phyloP scores from a whole-genome alignment of 345 rosid species.

The Turnera subulata region DNA sequence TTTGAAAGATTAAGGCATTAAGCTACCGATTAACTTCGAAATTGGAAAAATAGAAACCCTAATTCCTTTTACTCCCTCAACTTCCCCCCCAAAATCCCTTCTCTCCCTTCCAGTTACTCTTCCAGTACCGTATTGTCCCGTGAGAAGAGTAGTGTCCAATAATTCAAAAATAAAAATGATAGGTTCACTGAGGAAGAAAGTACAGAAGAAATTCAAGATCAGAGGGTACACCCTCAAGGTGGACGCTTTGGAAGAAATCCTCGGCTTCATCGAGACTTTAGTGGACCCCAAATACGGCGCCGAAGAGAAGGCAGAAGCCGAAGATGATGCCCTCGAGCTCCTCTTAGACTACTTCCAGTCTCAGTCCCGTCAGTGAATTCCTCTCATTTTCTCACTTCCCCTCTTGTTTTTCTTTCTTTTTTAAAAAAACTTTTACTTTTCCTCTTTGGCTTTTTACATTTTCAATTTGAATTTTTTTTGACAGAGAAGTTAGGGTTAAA shows the following conservation, averaged over 20 bases:
- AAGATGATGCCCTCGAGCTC: constrained; percentile 71
- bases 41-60: no score
- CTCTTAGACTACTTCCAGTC: constrained; percentile 75
- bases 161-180: no score
- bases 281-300: no score
- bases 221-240: constrained; percentile 67
- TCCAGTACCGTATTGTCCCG: no score
- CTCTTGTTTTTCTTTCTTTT: background rate
- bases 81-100: no score
- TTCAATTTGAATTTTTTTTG: background rate
- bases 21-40: no score
- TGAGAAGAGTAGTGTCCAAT: no score
- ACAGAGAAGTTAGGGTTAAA: constrained; percentile 39
- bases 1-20: no score
- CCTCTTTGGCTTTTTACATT: background rate
- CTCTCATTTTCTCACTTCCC: no score
- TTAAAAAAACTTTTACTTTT: background rate
- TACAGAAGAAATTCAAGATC: constrained; percentile 70
- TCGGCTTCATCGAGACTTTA: constrained; percentile 54
- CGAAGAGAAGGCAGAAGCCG: constrained; percentile 33
- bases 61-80: no score
- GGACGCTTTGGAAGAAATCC: constrained; percentile 71
- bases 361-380: constrained; percentile 15
- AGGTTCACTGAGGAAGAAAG: constrained; percentile 52
- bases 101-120: no score